A percentile compares a stretch with the other conserved stretches of the same genome.
Conservation (phyloP, 2,329 filamentous ascomycete genomes). For the Basipetospora chlamydospora region DNA sequence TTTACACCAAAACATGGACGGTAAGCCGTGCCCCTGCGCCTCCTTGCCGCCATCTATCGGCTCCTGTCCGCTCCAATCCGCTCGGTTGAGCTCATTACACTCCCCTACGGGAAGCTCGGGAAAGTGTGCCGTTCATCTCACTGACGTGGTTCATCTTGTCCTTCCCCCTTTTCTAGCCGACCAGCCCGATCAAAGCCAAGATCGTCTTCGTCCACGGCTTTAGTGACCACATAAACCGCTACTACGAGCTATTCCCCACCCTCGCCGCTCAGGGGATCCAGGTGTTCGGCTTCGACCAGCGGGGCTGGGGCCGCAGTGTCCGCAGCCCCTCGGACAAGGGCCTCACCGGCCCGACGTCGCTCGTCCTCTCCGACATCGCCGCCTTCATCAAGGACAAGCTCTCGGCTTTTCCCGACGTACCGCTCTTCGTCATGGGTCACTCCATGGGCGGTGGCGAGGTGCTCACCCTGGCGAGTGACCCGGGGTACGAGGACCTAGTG, state of each 20-base stretch:
- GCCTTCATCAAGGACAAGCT: conserved; percentile 47
- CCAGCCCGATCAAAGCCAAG: conserved; percentile 47
- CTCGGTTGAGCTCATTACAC: too few species aligned
- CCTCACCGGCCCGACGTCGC: conserved; percentile 56
- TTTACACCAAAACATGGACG: conserved; percentile 45
- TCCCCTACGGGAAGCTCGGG: too few species aligned
- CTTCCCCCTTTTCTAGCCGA: conserved; percentile 27
- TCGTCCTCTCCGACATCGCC: conserved; percentile 64
- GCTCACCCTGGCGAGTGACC: conserved; percentile 42
- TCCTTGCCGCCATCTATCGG: background rate
- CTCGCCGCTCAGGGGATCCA: conserved; percentile 61
- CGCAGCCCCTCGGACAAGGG: conserved; percentile 48
- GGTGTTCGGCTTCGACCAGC: conserved; percentile 68
- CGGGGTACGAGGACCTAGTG: conserved; percentile 37
- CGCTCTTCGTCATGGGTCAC: conserved; percentile 77
- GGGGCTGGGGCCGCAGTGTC: conserved; percentile 72
- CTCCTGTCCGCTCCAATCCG: too few species aligned
- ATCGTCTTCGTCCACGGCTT: conserved; percentile 80
- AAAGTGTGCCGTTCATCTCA: too few species aligned
- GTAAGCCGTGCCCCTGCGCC: conserved; percentile 23
- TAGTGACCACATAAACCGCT: conserved; percentile 70
- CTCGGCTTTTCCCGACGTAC: conserved; percentile 33
- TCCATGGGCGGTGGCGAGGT: conserved; percentile 80
- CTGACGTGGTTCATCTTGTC: too few species aligned
- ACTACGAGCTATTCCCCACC: conserved; percentile 57